A percentile compares a stretch with the other conserved stretches of the same genome.
These are phyloP conservation scores for Mycogone perniciosa DNA, from an alignment of 2,329 filamentous ascomycete species.

Conservation along the genomic window DNA sequence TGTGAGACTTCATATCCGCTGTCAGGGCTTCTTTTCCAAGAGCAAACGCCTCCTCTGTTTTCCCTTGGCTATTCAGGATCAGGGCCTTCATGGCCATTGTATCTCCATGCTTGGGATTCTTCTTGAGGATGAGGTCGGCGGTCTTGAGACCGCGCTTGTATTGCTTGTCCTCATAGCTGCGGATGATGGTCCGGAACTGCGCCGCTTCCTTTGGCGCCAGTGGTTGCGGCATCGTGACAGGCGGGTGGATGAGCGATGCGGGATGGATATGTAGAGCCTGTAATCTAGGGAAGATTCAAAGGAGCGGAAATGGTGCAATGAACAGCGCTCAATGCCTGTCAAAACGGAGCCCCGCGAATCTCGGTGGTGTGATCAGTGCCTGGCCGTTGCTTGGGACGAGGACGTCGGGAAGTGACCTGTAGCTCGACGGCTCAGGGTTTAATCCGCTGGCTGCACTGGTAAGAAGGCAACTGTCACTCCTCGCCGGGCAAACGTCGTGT, in stretches of 20 bases:
- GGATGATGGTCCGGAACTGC: constrained; percentile 90
- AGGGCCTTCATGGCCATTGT: constrained; percentile 98
- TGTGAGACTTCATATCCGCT: constrained; percentile 97
- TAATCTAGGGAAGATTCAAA: not conserved
- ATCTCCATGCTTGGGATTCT: constrained; percentile 92
- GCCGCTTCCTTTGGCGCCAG: constrained; percentile 83
- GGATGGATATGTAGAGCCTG: not conserved
- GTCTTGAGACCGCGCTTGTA: constrained; percentile 93
- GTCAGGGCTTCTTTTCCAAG: constrained; percentile 88
- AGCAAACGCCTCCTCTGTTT: constrained; percentile 88
- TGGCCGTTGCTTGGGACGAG: not conserved
- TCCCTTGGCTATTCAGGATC: constrained; percentile 87
- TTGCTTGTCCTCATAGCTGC: constrained; percentile 96
- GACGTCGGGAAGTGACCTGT: not conserved
- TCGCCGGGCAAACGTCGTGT: not conserved
- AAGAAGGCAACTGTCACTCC: not conserved
- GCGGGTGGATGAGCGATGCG: not conserved
- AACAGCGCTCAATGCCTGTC: not conserved
- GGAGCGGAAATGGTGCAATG: not conserved
- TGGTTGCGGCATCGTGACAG: constrained; percentile 58
- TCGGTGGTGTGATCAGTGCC: not conserved
- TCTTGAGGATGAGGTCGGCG: constrained; percentile 92
- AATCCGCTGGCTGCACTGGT: not conserved
- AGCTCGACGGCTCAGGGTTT: not conserved
- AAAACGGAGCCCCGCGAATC: not conserved